A percentile compares a stretch with the other conserved stretches of the same genome.
phyloP scores from a whole-genome alignment of 1,284 basidiomycete genomes.

The Tilletia walkeri region DNA sequence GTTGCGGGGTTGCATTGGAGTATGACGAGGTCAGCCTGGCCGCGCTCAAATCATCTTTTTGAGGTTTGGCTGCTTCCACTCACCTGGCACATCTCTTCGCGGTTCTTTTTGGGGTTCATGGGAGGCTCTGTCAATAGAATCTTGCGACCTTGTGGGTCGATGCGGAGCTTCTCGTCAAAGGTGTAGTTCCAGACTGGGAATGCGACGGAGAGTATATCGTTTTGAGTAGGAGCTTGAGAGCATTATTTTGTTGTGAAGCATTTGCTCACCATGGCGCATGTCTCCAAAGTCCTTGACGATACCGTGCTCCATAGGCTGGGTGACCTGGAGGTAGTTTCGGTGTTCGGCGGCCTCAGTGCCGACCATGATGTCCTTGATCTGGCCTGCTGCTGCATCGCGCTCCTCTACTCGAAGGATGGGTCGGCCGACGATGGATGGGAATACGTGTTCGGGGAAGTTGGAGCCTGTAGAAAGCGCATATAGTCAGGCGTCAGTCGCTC shows the following conservation, averaged over 20 bases:
- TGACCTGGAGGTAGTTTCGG: conserved; percentile 91
- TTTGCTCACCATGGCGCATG: conserved; percentile 70
- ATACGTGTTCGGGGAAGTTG: conserved; percentile 96
- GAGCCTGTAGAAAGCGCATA: conserved; percentile 23
- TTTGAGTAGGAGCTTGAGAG: too few relatives aligned
- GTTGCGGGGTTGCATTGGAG: too few relatives aligned
- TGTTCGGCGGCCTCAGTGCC: conserved; percentile 92
- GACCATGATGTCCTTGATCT: conserved; percentile 87
- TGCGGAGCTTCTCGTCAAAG: conserved; percentile 88
- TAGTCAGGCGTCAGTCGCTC: background rate
- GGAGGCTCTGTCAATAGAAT: conserved; percentile 97
- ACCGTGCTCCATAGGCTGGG: conserved; percentile 98
- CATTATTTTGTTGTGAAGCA: background rate
- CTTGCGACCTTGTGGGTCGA: conserved; percentile 84
- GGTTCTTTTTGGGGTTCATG: conserved; percentile 94
- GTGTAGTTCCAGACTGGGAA: conserved; percentile 86
- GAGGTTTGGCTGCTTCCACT: too few relatives aligned
- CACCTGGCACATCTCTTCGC: conserved; percentile 82
- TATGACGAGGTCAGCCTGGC: too few relatives aligned
- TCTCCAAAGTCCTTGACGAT: conserved; percentile 99
- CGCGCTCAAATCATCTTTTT: too few relatives aligned
- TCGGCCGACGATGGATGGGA: conserved; percentile 92
- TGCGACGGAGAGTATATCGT: too few relatives aligned
- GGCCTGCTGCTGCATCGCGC: conserved; percentile 67
- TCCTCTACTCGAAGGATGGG: conserved; percentile 97